phyloP scores from a whole-genome alignment of 148 eudicot species.

The Rhododendron ovatum region DNA sequence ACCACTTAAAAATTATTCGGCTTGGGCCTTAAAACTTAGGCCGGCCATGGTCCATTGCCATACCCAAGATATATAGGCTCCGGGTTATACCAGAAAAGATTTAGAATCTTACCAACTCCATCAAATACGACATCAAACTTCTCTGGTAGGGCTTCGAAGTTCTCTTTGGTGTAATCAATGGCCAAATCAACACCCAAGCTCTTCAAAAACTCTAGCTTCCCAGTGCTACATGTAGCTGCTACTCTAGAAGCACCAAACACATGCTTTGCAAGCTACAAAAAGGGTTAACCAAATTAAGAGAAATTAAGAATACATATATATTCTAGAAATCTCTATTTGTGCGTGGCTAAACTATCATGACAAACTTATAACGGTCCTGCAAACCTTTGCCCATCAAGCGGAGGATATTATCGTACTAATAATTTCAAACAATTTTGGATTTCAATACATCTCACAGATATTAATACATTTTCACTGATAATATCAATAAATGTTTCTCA shows the following conservation, averaged over 20 bases:
- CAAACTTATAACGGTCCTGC: too few relatives aligned
- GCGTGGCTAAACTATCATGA: too few relatives aligned
- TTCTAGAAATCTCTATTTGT: not conserved
- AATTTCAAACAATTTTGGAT: too few relatives aligned
- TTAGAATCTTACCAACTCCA: slow-evolving; percentile 61
- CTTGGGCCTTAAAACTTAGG: not conserved
- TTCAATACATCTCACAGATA: too few relatives aligned
- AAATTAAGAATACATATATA: not conserved
- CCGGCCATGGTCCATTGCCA: not conserved
- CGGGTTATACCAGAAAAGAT: not conserved
- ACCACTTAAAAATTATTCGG: not conserved
- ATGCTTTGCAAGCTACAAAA: slow-evolving; percentile 65
- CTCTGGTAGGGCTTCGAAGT: slow-evolving; percentile 76
- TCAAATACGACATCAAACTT: slow-evolving; percentile 93
- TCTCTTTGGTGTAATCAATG: slow-evolving; percentile 82
- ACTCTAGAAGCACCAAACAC: slow-evolving; percentile 91
- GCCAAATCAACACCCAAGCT: slow-evolving; percentile 83
- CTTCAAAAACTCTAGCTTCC: slow-evolving; percentile 71
- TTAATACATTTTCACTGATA: too few relatives aligned
- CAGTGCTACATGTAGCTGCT: slow-evolving; percentile 91
- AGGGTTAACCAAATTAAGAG: not conserved
- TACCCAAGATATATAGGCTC: not conserved
- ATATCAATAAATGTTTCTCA: too few relatives aligned
- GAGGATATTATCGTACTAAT: too few relatives aligned
- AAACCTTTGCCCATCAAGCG: too few relatives aligned